Evolutionary conservation across 352 stramenopile species (phyloP), one percentile per base, ranked within the genome.

Genomic region (Elongisporangium anandrum): DNA sequence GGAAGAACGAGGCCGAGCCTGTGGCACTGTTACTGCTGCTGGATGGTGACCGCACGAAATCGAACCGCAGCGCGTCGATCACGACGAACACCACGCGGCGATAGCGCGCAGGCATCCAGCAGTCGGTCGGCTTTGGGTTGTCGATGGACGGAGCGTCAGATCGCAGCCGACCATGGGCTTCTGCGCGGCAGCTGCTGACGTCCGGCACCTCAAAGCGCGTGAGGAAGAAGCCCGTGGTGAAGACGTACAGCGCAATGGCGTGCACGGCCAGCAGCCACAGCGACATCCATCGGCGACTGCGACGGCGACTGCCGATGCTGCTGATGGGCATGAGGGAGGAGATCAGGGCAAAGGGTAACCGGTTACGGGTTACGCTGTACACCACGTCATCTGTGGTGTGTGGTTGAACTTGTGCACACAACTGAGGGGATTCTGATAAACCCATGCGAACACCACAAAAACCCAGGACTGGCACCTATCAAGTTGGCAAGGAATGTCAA

Each of bases 21-120:
- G 50, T n/a, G n/a, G 8, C 20, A 21, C 22, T 21, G 34, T 8
- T 4, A 20, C 1, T 34, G 26, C 3, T 1, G 55, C 10, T 10
- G 8, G 21, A 21, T 21, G 29, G 12, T 3, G 54, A 58, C 23
- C 50, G 38, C 73, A 97, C 72, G 75, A 99, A 99, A 74, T 99
- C 97, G 69, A 98, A 99, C 29, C 96, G 81, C 51, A 99, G 73
- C 17, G 96, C 97, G 68, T 99, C 97, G 19, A 99, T 91, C 2
- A 99, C 88, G 15, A 99, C 68, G 62, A 99, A 94, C 13, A 98
- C 82, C 39, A 98, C 76, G 54, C 87, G 79, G 17, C 79, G 68
- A 68, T 94, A 96, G 61, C 79, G 79, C 23, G 63, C 69, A 34
- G 79, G 72, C 73, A 89, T 81, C 87, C 87, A 95, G 73, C 87